Evolutionary conservation across 2,329 filamentous ascomycete species (phyloP), one percentile per base, ranked within the genome.

Genomic region (Trichoderma arundinaceum): DNA sequence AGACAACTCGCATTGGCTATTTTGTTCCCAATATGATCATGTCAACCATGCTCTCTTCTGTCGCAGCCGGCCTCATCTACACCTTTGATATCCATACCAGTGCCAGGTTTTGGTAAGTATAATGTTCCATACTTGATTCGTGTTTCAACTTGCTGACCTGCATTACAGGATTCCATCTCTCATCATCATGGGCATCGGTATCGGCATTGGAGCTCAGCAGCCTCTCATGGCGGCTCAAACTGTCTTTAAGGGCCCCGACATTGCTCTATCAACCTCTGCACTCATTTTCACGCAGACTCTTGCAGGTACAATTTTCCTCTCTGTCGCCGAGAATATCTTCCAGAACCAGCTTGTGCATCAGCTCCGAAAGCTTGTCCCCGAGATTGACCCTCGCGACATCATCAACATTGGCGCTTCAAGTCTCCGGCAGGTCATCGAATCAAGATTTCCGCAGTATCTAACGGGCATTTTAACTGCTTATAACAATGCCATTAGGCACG

Each of bases 11-110:
- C 10, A 68, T 77, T 12, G 80, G 81, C 7, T 79, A 80, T 53
- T 81, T 81, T 57, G 76, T 70, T 6, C 80, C 74, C 2, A 76
- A 75, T 64, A 79, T 81, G 74, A 74, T 79, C 10, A 48, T 71
- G 10, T 74, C 74, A 1, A 71, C 74, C 2, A 68, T 75, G 66
- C 69, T 74, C 41, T 73, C 65, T 66, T 64, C 72, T 9, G 66
- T 79, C 57, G 77, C 75, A 1, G 68, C 72, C 1, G 80, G 79
- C 1, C 74, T 82, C 5, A 70, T 82, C 32, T 79, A 77, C 28
- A 81, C 78, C 0, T 73, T 82, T 1, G 68, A 69, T 10, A 68
- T 73, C 1, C 65, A 74, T 22, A 81, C 79, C 1, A 60, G 71
- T 0, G 35, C 28, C 10, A 15, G 54, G 2, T 17, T 58, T 19